phyloP scores from a whole-genome alignment of 805 yeast genomes.

The Metschnikowia kofuensis region DNA sequence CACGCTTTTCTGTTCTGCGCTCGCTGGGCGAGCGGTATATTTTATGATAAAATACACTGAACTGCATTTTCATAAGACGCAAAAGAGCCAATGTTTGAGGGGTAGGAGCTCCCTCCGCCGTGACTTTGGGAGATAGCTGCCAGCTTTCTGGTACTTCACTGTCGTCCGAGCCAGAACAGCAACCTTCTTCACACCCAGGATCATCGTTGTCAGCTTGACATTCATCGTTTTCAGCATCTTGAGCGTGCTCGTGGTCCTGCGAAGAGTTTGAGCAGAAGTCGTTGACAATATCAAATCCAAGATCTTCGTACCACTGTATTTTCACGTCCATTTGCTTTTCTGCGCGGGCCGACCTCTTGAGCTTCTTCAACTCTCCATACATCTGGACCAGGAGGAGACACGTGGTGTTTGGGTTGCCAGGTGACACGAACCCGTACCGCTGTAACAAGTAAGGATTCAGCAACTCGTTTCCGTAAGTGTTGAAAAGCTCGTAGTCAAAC shows the following conservation, averaged over 20 bases:
- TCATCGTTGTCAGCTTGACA: slow-evolving; percentile 7
- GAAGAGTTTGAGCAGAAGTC: slow-evolving; percentile 16
- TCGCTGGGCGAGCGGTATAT: slow-evolving; percentile 20
- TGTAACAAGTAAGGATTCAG: slow-evolving; percentile 64
- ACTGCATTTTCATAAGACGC: slow-evolving; percentile 25
- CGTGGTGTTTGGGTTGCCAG: slow-evolving; percentile 44
- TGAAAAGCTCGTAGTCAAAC: slow-evolving; percentile 58
- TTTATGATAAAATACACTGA: slow-evolving; percentile 25
- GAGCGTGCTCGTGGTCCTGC: slow-evolving; percentile 14
- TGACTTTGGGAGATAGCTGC: slow-evolving; percentile 43
- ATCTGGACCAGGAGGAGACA: slow-evolving; percentile 57
- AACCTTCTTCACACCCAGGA: background rate
- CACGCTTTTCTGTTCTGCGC: slow-evolving; percentile 19
- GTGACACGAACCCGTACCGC: slow-evolving; percentile 75
- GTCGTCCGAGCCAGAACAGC: background rate
- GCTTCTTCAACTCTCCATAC: slow-evolving; percentile 27
- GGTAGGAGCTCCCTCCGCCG: slow-evolving; percentile 43
- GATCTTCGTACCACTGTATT: slow-evolving; percentile 48
- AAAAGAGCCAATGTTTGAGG: slow-evolving; percentile 30
- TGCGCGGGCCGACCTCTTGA: slow-evolving; percentile 20
- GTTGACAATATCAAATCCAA: slow-evolving; percentile 40
- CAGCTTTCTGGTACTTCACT: slow-evolving; percentile 35
- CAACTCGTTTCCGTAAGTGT: slow-evolving; percentile 73
- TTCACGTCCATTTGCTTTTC: slow-evolving; percentile 35
- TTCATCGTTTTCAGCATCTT: slow-evolving; percentile 19